Conservation (phyloP, 345 rosid species). For the Citrus cavaleriei region DNA sequence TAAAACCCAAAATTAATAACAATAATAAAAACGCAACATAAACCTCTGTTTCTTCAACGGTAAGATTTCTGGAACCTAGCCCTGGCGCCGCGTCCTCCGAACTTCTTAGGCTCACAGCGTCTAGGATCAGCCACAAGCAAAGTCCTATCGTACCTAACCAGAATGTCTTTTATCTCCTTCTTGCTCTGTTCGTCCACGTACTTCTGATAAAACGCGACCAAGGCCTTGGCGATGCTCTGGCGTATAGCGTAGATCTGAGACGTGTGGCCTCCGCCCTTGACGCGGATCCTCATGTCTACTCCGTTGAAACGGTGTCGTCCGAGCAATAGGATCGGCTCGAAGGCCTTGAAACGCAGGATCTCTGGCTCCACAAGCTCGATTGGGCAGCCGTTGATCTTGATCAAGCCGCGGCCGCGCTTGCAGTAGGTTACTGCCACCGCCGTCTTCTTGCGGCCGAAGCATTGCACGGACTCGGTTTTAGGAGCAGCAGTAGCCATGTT, state of each 20-base stretch:
- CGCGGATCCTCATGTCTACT: conserved; percentile 88
- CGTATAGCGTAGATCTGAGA: conserved; percentile 91
- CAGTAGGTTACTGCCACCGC: conserved; percentile 85
- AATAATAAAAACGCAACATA: background rate
- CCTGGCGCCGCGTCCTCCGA: conserved; percentile 88
- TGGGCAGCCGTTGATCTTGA: conserved; percentile 79
- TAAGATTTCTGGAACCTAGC: conserved; percentile 90
- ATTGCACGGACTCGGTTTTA: conserved; percentile 47
- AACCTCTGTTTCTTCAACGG: conserved; percentile 43
- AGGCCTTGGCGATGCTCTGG: conserved; percentile 90
- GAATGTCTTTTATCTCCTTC: conserved; percentile 82
- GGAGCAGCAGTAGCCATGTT: conserved; percentile 41
- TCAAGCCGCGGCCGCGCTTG: conserved; percentile 65
- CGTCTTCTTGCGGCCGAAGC: conserved; percentile 85
- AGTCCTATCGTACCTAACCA: conserved; percentile 77
- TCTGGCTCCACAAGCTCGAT: conserved; percentile 80
- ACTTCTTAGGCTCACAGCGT: conserved; percentile 92
- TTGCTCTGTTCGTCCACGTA: conserved; percentile 81
- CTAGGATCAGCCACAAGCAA: conserved; percentile 87
- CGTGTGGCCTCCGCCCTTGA: conserved; percentile 80
- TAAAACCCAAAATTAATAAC: background rate
- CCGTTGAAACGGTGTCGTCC: conserved; percentile 76
- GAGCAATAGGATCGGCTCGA: conserved; percentile 68
- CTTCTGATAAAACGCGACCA: conserved; percentile 82
- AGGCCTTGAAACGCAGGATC: conserved; percentile 82